These are phyloP conservation scores for Kentomonas sorsogonicus DNA, from an alignment of 208 protist species.

Conservation along the genomic window DNA sequence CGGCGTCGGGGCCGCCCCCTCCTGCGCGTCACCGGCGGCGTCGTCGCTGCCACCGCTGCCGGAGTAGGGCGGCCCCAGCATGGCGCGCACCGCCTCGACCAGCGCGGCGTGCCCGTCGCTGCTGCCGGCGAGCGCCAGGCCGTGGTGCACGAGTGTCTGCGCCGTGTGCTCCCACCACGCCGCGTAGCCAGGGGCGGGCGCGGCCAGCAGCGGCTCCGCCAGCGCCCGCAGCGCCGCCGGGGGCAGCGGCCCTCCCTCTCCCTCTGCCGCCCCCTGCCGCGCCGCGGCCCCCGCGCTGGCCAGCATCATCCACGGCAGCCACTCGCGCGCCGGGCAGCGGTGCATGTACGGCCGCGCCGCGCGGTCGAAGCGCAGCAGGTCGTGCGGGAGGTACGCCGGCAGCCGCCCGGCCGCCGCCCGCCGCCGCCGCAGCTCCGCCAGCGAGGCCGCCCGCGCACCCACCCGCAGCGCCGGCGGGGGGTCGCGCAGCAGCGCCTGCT, in stretches of 20 bases:
- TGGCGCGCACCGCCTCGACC: conserved; percentile 20
- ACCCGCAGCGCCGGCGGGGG: not conserved
- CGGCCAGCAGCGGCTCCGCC: conserved; percentile 17
- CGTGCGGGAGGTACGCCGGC: conserved; percentile 31
- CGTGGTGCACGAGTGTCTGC: conserved; percentile 18
- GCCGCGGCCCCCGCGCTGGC: conserved; percentile 17
- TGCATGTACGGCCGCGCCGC: conserved; percentile 29
- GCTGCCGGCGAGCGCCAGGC: conserved; percentile 16
- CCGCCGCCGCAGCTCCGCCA: conserved; percentile 44
- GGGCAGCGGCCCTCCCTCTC: not conserved
- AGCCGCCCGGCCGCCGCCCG: conserved; percentile 47
- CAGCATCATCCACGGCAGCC: conserved; percentile 36
- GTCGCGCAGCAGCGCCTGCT: not conserved
- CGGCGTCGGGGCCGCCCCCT: not conserved
- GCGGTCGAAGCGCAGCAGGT: conserved; percentile 48
- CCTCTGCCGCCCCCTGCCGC: not conserved
- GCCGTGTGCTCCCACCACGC: conserved; percentile 25
- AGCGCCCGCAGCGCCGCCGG: not conserved
- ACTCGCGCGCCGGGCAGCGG: conserved; percentile 27
- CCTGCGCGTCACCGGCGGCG: not conserved
- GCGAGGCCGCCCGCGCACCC: conserved; percentile 12
- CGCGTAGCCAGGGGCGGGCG: conserved; percentile 15
- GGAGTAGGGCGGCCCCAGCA: conserved; percentile 20
- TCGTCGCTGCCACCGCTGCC: not conserved
- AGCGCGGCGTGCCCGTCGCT: no score